A percentile compares a stretch with the other conserved stretches of the same genome.
Evolutionary conservation across 177 flowering plant species (phyloP).

Genomic region (Vitis hybrid): DNA sequence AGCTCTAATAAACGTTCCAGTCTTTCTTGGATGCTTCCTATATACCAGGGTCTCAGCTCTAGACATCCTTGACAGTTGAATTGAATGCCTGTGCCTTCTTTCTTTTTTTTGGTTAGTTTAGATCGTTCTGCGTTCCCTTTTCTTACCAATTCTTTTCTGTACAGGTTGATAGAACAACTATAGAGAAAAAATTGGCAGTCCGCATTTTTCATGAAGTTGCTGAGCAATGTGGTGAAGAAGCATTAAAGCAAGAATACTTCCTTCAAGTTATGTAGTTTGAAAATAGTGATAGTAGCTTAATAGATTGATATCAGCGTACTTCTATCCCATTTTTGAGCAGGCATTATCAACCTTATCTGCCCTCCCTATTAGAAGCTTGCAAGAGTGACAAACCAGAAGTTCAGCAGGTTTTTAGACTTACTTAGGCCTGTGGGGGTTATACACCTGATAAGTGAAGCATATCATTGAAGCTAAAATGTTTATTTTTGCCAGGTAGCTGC

Average conservation of each 20-base stretch:
- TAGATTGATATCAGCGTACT: too few species aligned
- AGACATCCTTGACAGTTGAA: too few species aligned
- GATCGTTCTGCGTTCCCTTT: not conserved
- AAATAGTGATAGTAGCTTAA: not conserved
- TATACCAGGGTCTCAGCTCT: too few species aligned
- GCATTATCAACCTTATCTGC: conserved; percentile 70
- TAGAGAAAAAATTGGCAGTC: conserved; percentile 94
- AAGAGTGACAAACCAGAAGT: conserved; percentile 76
- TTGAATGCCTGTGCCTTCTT: too few species aligned
- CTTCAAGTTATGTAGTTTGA: not conserved
- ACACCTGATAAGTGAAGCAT: too few species aligned
- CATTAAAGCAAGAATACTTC: conserved; percentile 63
- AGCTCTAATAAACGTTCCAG: too few species aligned
- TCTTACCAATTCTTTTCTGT: conserved; percentile 36
- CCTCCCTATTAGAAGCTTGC: conserved; percentile 81
- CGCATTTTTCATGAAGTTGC: conserved; percentile 99
- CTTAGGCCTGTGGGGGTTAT: not conserved
- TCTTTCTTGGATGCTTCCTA: too few species aligned
- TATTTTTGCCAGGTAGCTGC: conserved; percentile 65
- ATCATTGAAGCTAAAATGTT: not conserved
- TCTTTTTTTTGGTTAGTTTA: not conserved
- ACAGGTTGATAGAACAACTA: conserved; percentile 86
- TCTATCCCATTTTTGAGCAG: conserved; percentile 25
- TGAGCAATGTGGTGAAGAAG: conserved; percentile 94
- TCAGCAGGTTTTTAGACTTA: conserved; percentile 53